Percentiles rank a stretch among this genome's conserved stretches.
phyloP scores from a whole-genome alignment of 352 stramenopile genomes.

The Pythium sp. region DNA sequence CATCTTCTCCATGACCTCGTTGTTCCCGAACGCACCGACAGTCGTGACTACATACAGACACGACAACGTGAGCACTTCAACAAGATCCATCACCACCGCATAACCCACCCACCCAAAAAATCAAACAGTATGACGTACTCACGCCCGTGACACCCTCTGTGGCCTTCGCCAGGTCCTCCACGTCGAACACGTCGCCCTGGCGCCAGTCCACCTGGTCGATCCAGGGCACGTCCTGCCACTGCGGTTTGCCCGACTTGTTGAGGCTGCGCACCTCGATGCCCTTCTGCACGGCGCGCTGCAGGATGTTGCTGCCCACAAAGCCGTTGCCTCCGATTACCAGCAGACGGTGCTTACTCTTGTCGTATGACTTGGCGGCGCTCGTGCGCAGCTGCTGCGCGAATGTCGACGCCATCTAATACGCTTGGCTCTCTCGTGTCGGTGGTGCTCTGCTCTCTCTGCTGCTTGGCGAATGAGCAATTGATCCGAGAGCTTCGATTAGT shows the following conservation, averaged over 20 bases:
- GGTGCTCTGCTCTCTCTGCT: not conserved
- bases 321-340: slow-evolving; percentile 88
- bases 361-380: slow-evolving; percentile 42
- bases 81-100: not conserved
- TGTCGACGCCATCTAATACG: not conserved
- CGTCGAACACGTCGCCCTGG: slow-evolving; percentile 83
- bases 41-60: slow-evolving; percentile 58
- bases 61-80: not conserved
- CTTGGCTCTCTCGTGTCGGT: not conserved
- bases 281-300: slow-evolving; percentile 85
- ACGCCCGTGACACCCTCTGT: slow-evolving; percentile 75
- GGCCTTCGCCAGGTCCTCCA: slow-evolving; percentile 54
- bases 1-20: slow-evolving; percentile 88
- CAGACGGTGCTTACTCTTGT: slow-evolving; percentile 70
- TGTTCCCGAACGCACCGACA: slow-evolving; percentile 84
- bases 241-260: slow-evolving; percentile 77
- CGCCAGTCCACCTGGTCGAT: slow-evolving; percentile 88
- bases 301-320: slow-evolving; percentile 90
- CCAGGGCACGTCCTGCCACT: slow-evolving; percentile 75
- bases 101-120: not conserved
- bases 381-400: slow-evolving; percentile 18
- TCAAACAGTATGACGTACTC: slow-evolving; percentile 38
- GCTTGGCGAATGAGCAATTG: not conserved
- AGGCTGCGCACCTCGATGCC: slow-evolving; percentile 85
- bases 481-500: slow-evolving; percentile 3